Evolutionary conservation across 2,329 filamentous ascomycete genomes (phyloP).

Genomic region (Calonectria ilicicola): DNA sequence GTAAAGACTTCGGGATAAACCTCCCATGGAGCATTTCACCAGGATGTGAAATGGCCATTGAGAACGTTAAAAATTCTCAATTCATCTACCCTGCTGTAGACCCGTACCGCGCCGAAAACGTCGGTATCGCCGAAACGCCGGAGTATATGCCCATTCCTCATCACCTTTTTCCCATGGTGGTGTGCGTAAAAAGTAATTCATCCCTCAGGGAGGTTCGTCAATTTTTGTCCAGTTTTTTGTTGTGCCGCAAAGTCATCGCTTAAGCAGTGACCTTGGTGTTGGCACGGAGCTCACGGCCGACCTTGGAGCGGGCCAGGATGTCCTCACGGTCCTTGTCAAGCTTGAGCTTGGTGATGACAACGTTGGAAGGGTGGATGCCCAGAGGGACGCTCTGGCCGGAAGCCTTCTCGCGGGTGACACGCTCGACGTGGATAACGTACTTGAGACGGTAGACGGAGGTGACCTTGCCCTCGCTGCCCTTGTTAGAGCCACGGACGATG

Average conservation of each 20-base stretch:
- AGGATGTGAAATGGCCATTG: slow-evolving; percentile 80
- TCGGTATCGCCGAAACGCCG: slow-evolving; percentile 51
- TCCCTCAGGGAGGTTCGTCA: slow-evolving; percentile 36
- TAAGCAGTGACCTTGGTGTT: slow-evolving; percentile 77
- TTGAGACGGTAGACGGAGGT: slow-evolving; percentile 98
- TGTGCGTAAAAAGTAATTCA: slow-evolving; percentile 37
- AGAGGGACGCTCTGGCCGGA: slow-evolving; percentile 96
- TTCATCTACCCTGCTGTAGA: slow-evolving; percentile 56
- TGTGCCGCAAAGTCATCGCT: slow-evolving; percentile 40
- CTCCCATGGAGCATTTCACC: slow-evolving; percentile 83
- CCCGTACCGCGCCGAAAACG: slow-evolving; percentile 44
- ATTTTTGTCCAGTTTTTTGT: slow-evolving; percentile 34
- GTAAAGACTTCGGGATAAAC: slow-evolving; percentile 74
- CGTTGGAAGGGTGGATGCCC: slow-evolving; percentile 95
- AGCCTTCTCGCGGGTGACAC: slow-evolving; percentile 95
- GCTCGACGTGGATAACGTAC: slow-evolving; percentile 97
- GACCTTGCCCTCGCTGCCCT: slow-evolving; percentile 99
- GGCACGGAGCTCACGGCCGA: slow-evolving; percentile 79
- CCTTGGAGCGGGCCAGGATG: slow-evolving; percentile 87
- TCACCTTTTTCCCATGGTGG: slow-evolving; percentile 40
- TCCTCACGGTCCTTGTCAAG: slow-evolving; percentile 94
- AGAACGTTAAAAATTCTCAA: slow-evolving; percentile 62
- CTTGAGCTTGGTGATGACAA: slow-evolving; percentile 99
- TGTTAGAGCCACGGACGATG: slow-evolving; percentile 93
- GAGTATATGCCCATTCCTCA: slow-evolving; percentile 54